A percentile compares a stretch with the other conserved stretches of the same genome.
These are phyloP conservation scores for Metschnikowia anglica DNA, from an alignment of 805 yeast genomes.

Conservation along the genomic window DNA sequence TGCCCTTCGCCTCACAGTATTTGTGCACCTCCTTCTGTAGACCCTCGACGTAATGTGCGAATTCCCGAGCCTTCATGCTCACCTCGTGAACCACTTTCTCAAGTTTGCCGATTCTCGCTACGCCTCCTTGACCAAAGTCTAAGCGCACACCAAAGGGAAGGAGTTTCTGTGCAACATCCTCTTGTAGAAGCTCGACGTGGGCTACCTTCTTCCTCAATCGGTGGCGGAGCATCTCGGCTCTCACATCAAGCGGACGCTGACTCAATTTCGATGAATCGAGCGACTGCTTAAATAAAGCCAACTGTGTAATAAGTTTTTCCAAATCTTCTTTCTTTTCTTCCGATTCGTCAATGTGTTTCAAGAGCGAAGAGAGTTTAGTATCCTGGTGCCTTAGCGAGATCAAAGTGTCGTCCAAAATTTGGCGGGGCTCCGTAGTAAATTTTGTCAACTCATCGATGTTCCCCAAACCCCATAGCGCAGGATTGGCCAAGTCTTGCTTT, in stretches of 20 bases:
- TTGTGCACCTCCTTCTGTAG: slow-evolving; percentile 8
- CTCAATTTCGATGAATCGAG: slow-evolving; percentile 14
- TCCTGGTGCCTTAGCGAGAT: slow-evolving; percentile 3
- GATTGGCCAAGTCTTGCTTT: slow-evolving; percentile 13
- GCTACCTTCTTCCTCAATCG: slow-evolving; percentile 29
- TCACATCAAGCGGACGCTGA: slow-evolving; percentile 33
- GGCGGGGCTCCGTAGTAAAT: slow-evolving; percentile 1
- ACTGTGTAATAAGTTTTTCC: slow-evolving; percentile 29
- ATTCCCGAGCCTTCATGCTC: slow-evolving; percentile 20
- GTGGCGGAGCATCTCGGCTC: slow-evolving; percentile 26
- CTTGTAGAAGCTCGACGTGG: slow-evolving; percentile 24
- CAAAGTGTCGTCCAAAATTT: slow-evolving; percentile 3
- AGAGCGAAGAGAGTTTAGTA: slow-evolving; percentile 10
- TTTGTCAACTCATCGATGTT: slow-evolving; percentile 15
- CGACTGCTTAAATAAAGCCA: slow-evolving; percentile 21
- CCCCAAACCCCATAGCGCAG: slow-evolving; percentile 21
- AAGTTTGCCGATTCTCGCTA: slow-evolving; percentile 28
- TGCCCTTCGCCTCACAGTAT: not conserved
- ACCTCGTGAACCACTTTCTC: slow-evolving; percentile 32
- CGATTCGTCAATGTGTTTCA: slow-evolving; percentile 17
- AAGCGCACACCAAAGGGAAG: slow-evolving; percentile 35
- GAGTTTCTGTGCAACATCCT: slow-evolving; percentile 26
- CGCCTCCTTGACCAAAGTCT: slow-evolving; percentile 18
- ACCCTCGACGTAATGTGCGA: slow-evolving; percentile 8
- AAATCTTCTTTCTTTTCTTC: slow-evolving; percentile 22